Evolutionary conservation across 2,329 filamentous ascomycete species (phyloP), one percentile per base, ranked within the genome.

Genomic region (Lachnellula subtilissima): DNA sequence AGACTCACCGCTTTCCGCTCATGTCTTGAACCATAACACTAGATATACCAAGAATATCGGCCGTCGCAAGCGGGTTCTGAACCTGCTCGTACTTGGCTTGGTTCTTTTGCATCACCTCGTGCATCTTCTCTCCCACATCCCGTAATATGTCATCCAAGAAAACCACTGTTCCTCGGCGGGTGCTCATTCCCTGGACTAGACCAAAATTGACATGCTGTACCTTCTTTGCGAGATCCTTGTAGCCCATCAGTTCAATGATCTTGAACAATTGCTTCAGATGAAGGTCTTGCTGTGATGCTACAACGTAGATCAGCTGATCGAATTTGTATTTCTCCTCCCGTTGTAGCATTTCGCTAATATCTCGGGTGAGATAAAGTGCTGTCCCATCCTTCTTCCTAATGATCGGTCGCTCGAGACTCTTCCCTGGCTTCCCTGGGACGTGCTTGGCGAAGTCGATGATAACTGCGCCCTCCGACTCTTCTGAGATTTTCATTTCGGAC

Each of bases 11-110:
- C 83, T 97, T 97, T 71, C 93, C 94, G 63, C 84, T 88, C 91
- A 97, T 96, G 70, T 97, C 94, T 74, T 97, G 93, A 19, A 96
- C 91, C 91, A 97, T 97, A 69, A 97, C 93, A 69, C 89, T 88
- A 62, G 88, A 92, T 70, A 97, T 97, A 61, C 93, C 94, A 3
- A 97, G 82, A 11, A 83, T 90, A 75, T 97, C 94, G 59, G 94
- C 91, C 9, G 86, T 88, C 53, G 83, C 81, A 53, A 84, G 85
- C 0, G 93, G 93, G 71, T 97, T 79, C 68, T 87, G 88, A 19
- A 99, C 87, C 73, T 97, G 91, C 55, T 84, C 76, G 74, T 97
- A 99, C 78, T 99, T 99, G 69, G 82, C 79, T 66, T 88, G 81
- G 72, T 97, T 97, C 76, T 87, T 88, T 73, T 78, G 84, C 94